These are phyloP conservation scores for Arachis hypogaea DNA, from an alignment of 306 rosid species.

Conservation along the genomic window DNA sequence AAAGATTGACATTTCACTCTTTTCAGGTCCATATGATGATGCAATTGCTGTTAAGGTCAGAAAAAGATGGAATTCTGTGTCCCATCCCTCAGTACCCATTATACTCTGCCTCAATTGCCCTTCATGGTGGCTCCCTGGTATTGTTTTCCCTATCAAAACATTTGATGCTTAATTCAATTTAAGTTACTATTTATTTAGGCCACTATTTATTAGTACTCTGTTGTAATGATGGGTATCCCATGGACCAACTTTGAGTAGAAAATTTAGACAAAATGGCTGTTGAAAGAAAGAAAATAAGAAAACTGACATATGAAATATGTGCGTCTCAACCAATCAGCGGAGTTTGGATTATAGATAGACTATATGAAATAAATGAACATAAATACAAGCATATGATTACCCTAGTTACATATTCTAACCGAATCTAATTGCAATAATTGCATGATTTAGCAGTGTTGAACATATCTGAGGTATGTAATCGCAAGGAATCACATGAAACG, in stretches of 20 bases:
- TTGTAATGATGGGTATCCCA: constrained; percentile 14
- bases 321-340: too few species aligned
- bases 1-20: constrained; percentile 26
- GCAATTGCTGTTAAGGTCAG: constrained; percentile 78
- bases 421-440: too few species aligned
- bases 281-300: background rate
- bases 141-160: constrained; percentile 13
- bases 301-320: too few species aligned
- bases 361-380: too few species aligned
- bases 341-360: too few species aligned
- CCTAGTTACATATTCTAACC: too few species aligned
- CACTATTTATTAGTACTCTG: background rate
- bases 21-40: constrained; percentile 87
- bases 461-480: background rate
- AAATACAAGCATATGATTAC: too few species aligned
- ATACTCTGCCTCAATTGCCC: constrained; percentile 92
- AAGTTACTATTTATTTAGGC: background rate
- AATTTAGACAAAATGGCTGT: constrained; percentile 11
- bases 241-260: constrained; percentile 28
- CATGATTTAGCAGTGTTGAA: too few species aligned
- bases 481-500: constrained; percentile 21
- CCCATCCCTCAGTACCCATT: constrained; percentile 95
- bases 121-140: constrained; percentile 91
- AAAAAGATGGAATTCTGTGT: constrained; percentile 81
- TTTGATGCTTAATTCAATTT: constrained; percentile 14